These are phyloP conservation scores for Karstenula rhodostoma DNA, from an alignment of 2,329 filamentous ascomycete genomes.

Conservation along the genomic window DNA sequence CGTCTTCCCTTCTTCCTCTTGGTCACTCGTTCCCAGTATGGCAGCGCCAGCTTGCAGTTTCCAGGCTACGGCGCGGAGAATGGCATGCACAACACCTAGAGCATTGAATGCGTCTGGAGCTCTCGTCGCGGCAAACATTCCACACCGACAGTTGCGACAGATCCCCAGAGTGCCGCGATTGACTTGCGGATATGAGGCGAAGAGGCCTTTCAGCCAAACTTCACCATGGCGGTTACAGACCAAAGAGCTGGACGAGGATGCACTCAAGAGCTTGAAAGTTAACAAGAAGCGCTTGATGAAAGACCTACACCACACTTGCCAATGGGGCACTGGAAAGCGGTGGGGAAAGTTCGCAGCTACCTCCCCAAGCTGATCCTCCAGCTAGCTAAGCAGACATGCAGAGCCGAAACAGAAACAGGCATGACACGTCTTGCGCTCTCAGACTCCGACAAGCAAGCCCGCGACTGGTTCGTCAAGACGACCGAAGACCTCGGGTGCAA, in stretches of 20 bases:
- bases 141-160: background rate
- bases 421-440: slow-evolving; percentile 79
- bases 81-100: slow-evolving; percentile 15
- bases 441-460: slow-evolving; percentile 73
- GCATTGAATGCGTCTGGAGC: slow-evolving; percentile 7
- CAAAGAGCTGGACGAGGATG: slow-evolving; percentile 59
- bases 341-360: slow-evolving; percentile 69
- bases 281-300: slow-evolving; percentile 68
- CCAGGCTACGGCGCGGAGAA: slow-evolving; percentile 7
- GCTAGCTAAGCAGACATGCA: slow-evolving; percentile 34
- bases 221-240: slow-evolving; percentile 49
- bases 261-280: slow-evolving; percentile 63
- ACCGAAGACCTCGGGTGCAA: slow-evolving; percentile 70
- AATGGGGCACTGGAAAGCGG: slow-evolving; percentile 71
- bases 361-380: background rate
- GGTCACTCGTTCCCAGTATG: slow-evolving; percentile 14
- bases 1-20: background rate
- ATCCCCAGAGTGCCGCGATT: background rate
- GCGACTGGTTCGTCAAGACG: slow-evolving; percentile 77
- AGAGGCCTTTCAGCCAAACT: slow-evolving; percentile 40
- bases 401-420: slow-evolving; percentile 70
- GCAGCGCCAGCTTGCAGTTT: slow-evolving; percentile 19
- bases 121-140: slow-evolving; percentile 42
- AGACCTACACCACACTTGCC: slow-evolving; percentile 70
- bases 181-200: background rate